Percentiles rank a stretch among this genome's conserved stretches.
Evolutionary conservation across 306 rosid species (phyloP).

Genomic region (Astragalus glycyphyllos): DNA sequence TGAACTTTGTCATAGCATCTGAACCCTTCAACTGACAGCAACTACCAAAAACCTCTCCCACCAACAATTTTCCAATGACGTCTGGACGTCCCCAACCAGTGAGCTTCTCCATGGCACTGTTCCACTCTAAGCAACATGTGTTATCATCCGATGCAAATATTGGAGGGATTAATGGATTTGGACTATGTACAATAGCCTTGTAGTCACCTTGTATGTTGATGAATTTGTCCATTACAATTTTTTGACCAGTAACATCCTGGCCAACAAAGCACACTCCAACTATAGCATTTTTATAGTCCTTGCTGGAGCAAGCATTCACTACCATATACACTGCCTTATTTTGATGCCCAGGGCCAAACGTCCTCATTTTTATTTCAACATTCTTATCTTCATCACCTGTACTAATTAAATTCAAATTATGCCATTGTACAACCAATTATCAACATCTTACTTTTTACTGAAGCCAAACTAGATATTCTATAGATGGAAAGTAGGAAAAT

Average conservation of each 20-base stretch:
- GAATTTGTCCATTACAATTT: slow-evolving; percentile 96
- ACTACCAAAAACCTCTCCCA: slow-evolving; percentile 94
- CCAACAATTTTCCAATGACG: slow-evolving; percentile 83
- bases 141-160: slow-evolving; percentile 97
- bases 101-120: slow-evolving; percentile 94
- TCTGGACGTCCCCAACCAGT: slow-evolving; percentile 86
- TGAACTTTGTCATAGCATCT: slow-evolving; percentile 86
- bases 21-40: slow-evolving; percentile 89
- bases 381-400: slow-evolving; percentile 99
- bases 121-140: slow-evolving; percentile 98
- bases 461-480: slow-evolving; percentile 43
- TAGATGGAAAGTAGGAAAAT: slow-evolving; percentile 14
- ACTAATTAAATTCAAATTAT: slow-evolving; percentile 53
- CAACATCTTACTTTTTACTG: slow-evolving; percentile 39
- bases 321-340: slow-evolving; percentile 76
- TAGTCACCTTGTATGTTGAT: slow-evolving; percentile 95
- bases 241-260: slow-evolving; percentile 95
- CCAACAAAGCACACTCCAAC: slow-evolving; percentile 99
- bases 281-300: slow-evolving; percentile 77
- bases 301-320: slow-evolving; percentile 99
- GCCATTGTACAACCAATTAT: slow-evolving; percentile 42
- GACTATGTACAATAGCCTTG: slow-evolving; percentile 94
- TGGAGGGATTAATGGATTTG: slow-evolving; percentile 95
- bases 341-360: slow-evolving; percentile 72
- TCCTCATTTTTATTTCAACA: slow-evolving; percentile 89